Evolutionary conservation across 129 eudicot genomes (phyloP).

Genomic region (Pseudognaphalium luteoalbum): DNA sequence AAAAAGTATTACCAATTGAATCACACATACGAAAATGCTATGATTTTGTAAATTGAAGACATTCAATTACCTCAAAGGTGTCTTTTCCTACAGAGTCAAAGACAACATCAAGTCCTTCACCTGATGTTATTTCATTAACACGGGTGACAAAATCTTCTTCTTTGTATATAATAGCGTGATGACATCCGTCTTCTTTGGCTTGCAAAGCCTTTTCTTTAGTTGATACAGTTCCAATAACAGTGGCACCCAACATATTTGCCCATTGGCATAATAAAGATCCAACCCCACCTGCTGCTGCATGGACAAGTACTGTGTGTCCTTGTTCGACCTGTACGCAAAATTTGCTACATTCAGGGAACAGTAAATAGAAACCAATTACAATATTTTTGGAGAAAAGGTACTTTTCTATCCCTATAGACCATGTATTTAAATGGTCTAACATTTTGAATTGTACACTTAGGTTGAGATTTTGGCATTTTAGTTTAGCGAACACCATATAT

Average conservation of each 20-base stretch:
- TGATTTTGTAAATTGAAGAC: not conserved
- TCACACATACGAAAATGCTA: not conserved
- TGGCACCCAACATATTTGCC: slow-evolving; percentile 78
- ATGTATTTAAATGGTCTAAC: too few species aligned
- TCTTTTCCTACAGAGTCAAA: slow-evolving; percentile 89
- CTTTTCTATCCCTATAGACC: too few species aligned
- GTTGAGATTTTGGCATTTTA: too few species aligned
- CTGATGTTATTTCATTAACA: slow-evolving; percentile 71
- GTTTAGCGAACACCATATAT: not conserved
- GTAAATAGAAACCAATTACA: too few species aligned
- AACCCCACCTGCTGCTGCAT: slow-evolving; percentile 86
- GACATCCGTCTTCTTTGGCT: slow-evolving; percentile 86
- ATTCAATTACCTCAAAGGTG: slow-evolving; percentile 58
- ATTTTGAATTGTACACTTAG: too few species aligned
- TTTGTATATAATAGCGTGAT: slow-evolving; percentile 64
- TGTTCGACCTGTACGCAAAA: slow-evolving; percentile 47
- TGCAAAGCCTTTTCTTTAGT: slow-evolving; percentile 70
- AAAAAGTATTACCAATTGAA: not conserved
- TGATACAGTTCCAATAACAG: slow-evolving; percentile 78
- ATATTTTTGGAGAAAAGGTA: too few species aligned
- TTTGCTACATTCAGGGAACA: not conserved
- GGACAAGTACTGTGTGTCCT: slow-evolving; percentile 75
- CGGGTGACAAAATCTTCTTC: slow-evolving; percentile 72
- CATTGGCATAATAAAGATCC: slow-evolving; percentile 81
- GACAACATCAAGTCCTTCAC: slow-evolving; percentile 79